Base-by-base conservation (phyloP, 169 alveolate species). In the Plasmodium knowlesi region DNA sequence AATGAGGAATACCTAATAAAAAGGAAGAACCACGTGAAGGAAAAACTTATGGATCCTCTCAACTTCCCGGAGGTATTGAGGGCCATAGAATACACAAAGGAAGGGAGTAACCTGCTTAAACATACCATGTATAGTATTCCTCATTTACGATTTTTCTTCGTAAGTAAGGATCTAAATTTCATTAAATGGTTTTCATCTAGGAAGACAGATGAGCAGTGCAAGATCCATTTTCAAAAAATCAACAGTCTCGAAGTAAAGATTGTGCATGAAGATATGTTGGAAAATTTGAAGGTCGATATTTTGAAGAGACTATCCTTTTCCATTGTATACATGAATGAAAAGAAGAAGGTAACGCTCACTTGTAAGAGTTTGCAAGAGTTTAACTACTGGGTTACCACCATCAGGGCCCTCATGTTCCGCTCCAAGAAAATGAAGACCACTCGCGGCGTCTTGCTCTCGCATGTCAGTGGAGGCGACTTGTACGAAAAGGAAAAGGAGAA, bases 81-180 rank as follows among this genome's bases (percentile, higher is more conserved):
- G 19, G 93, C 93, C 37, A 86, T 86, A 9, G 93, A 86, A 70
- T 86, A 70, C 80, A 50, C 86, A 74, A 86, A 86, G 41, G 93
- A 86, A 86, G 93, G 93, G 53, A 32, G 86, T 1, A 86, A 86
- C 25, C 80, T 86, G 46, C 43, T 86, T 6, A 86, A 86, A 28
- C 93, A 74, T n/a, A 86, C 93, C 3, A 28, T 86, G 28, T 86
- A 74, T 76, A 86, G 81, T 41, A 70, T 86, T 2, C 93, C 93
- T 2, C 93, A 86, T 67, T 74, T 86, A 76, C 74, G 93, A 6
- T 86, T 32, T 67, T 74, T 86, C 80, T 74, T 86, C 67, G 22
- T 86, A 54, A 86, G 88, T 50, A 86, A 86, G 54, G 72, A 86
- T 50, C 14, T 86, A 54, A 32, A 70, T 12, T 86, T 25, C 9